These are phyloP conservation scores for Fusarium odoratissimum DNA, from an alignment of 2,329 filamentous ascomycete species.

Conservation along the genomic window DNA sequence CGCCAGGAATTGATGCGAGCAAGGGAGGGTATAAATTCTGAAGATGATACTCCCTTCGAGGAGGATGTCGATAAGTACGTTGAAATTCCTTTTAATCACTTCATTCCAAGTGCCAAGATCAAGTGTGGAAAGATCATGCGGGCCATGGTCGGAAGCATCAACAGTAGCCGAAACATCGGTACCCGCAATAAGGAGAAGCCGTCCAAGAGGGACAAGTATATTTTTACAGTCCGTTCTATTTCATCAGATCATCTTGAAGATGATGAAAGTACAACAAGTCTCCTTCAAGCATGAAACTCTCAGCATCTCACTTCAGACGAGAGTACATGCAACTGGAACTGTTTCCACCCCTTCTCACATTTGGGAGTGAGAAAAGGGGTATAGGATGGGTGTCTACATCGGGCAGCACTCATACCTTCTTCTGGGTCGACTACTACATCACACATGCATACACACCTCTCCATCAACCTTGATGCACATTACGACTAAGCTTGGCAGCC, in stretches of 20 bases:
- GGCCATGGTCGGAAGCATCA: background rate
- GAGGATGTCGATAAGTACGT: background rate
- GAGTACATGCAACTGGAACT: background rate
- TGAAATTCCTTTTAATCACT: background rate
- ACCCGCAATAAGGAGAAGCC: background rate
- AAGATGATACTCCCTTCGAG: background rate
- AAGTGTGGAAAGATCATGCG: background rate
- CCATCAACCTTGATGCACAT: background rate
- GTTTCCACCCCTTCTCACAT: background rate
- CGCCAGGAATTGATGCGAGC: background rate
- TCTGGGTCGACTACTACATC: background rate
- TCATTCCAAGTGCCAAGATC: background rate
- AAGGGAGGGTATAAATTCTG: fast-evolving
- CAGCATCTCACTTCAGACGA: background rate
- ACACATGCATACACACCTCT: too few species aligned
- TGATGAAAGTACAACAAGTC: background rate
- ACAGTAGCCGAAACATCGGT: background rate
- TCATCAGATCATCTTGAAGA: background rate
- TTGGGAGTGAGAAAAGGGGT: background rate
- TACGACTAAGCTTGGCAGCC: background rate
- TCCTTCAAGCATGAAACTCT: background rate
- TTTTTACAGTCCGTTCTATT: background rate
- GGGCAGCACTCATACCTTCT: background rate
- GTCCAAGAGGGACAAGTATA: background rate
- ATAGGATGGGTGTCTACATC: background rate